Conservation (phyloP, 371 early-diverging fungal species). For the Mortierella sp. region DNA sequence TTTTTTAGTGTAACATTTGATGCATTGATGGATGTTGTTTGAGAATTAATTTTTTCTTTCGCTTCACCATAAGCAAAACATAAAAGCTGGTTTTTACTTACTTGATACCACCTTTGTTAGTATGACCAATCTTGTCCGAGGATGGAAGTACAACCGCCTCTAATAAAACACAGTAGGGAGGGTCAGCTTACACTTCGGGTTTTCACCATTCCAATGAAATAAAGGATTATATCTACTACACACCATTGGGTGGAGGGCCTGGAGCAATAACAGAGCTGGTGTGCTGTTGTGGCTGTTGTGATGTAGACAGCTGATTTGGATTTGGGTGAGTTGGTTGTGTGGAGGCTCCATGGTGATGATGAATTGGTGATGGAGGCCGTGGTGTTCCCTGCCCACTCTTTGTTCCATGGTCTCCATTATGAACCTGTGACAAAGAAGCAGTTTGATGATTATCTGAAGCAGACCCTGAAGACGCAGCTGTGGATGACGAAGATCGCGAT, state of each 20-base stretch:
- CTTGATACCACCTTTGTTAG: conserved; percentile 55
- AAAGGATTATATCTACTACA: background rate
- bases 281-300: conserved; percentile 12
- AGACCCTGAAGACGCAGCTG: background rate
- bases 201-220: background rate
- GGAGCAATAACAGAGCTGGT: background rate
- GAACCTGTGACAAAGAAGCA: background rate
- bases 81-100: conserved; percentile 8
- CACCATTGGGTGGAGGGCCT: conserved; percentile 20
- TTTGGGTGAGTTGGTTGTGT: conserved; percentile 13
- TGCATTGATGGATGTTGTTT: background rate
- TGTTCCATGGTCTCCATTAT: conserved; percentile 8
- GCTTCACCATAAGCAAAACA: background rate
- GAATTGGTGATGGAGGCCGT: conserved; percentile 14
- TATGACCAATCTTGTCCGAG: conserved; percentile 47
- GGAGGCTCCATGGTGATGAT: conserved; percentile 17
- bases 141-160: conserved; percentile 36
- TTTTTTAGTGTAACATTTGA: background rate
- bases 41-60: conserved; percentile 2
- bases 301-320: conserved; percentile 6
- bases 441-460: background rate
- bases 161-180: background rate
- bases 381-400: conserved; percentile 40
- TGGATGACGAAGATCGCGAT: conserved; percentile 13
- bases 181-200: background rate